Evolutionary conservation across 2,329 filamentous ascomycete species (phyloP).

Genomic region (Cucurbitaria berberidis): DNA sequence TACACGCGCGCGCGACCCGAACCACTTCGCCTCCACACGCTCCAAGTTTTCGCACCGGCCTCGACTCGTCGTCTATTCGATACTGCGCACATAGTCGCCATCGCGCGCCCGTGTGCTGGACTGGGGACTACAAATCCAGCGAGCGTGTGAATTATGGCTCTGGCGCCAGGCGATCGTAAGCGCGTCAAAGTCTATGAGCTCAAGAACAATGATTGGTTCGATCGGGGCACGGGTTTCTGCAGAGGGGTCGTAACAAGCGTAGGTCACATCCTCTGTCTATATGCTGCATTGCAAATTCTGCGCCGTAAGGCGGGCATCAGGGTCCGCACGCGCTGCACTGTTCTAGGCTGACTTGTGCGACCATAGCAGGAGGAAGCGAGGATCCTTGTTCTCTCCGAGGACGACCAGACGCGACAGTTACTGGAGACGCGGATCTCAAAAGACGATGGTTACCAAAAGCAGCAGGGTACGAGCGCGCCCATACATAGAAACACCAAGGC

Average conservation of each 20-base stretch:
- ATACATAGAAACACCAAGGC: neutral
- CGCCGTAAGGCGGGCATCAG: conserved; percentile 19
- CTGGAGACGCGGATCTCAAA: conserved; percentile 89
- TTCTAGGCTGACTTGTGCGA: conserved; percentile 53
- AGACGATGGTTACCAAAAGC: conserved; percentile 97
- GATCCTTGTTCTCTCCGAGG: conserved; percentile 92
- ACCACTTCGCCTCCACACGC: conserved; percentile 14
- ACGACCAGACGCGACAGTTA: conserved; percentile 80
- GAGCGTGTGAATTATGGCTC: conserved; percentile 43
- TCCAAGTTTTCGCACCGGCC: conserved; percentile 18
- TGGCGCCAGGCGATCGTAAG: conserved; percentile 58
- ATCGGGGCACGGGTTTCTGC: conserved; percentile 95
- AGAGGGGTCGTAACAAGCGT: conserved; percentile 77
- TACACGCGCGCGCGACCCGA: too few relatives aligned
- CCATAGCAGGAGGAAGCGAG: conserved; percentile 77
- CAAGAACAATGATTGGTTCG: conserved; percentile 98
- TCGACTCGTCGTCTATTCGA: conserved; percentile 10
- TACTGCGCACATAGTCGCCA: conserved; percentile 34
- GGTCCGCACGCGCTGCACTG: conserved; percentile 7
- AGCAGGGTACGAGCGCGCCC: conserved; percentile 72
- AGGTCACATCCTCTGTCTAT: conserved; percentile 49
- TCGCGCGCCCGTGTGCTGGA: conserved; percentile 34
- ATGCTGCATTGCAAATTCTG: conserved; percentile 15
- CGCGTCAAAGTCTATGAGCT: conserved; percentile 99
- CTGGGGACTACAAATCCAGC: conserved; percentile 36